Percentiles rank a stretch among this genome's conserved stretches.
These are phyloP conservation scores for Dactylellina cionopaga DNA, from an alignment of 2,329 filamentous ascomycete species.

Conservation along the genomic window DNA sequence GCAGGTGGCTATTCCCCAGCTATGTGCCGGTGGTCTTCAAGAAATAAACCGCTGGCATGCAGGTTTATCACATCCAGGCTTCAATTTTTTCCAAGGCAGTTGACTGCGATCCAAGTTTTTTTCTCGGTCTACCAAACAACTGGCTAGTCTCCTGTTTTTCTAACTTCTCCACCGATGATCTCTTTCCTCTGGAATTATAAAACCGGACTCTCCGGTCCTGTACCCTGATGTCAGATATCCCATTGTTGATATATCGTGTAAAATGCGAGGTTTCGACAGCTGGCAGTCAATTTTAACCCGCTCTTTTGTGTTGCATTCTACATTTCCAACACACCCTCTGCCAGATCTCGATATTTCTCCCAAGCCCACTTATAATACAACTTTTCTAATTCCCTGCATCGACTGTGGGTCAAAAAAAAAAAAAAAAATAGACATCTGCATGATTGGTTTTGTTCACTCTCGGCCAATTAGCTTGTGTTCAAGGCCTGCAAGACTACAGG, in stretches of 20 bases:
- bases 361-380: constrained; percentile 5
- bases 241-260: not conserved
- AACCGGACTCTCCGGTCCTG: not conserved
- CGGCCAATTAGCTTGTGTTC: not conserved
- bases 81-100: constrained; percentile 15
- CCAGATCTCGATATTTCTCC: constrained; percentile 20
- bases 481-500: constrained; percentile 22
- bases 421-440: constrained; percentile 28
- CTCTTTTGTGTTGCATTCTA: constrained; percentile 52
- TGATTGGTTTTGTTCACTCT: constrained; percentile 1
- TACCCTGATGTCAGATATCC: constrained; percentile 10
- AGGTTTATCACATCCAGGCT: not conserved
- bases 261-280: not conserved
- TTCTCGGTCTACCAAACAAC: not conserved
- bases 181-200: constrained; percentile 9
- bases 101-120: not conserved
- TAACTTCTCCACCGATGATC: constrained; percentile 24
- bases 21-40: not conserved
- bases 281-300: constrained; percentile 21
- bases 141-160: not conserved
- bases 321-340: constrained; percentile 49
- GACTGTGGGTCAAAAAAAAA: not conserved
- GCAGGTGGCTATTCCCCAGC: not conserved
- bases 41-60: not conserved
- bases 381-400: not conserved